Conservation (phyloP, 2,329 filamentous ascomycete genomes). For the Monosporascus ibericus region DNA sequence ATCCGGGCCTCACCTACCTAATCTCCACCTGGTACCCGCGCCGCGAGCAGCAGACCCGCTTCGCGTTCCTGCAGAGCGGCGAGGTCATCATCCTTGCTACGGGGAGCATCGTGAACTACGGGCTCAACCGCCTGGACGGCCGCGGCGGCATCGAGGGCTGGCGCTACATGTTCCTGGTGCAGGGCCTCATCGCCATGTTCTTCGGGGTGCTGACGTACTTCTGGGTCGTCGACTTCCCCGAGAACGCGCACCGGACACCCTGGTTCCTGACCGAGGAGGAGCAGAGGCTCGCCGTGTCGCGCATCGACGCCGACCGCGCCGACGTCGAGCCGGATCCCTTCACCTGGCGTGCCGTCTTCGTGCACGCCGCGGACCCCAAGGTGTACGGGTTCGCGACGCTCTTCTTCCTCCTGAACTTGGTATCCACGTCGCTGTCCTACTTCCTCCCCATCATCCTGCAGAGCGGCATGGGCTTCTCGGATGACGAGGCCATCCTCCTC, state of each 20-base stretch:
- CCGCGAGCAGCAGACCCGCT: constrained; percentile 59
- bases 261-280: constrained; percentile 52
- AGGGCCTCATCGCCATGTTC: constrained; percentile 54
- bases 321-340: constrained; percentile 54
- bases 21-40: constrained; percentile 57
- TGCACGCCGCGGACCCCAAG: constrained; percentile 53
- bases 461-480: constrained; percentile 47
- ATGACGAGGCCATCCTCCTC: constrained; percentile 51
- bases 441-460: constrained; percentile 58
- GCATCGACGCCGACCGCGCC: constrained; percentile 55
- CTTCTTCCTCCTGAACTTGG: constrained; percentile 62
- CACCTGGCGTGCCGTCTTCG: constrained; percentile 45
- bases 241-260: constrained; percentile 50
- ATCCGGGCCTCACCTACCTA: constrained; percentile 45
- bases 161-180: constrained; percentile 65
- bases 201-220: constrained; percentile 58
- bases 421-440: constrained; percentile 59
- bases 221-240: constrained; percentile 68
- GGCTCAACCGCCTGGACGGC: constrained; percentile 58
- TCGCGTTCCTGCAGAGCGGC: constrained; percentile 58
- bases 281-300: constrained; percentile 45
- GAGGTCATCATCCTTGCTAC: constrained; percentile 61
- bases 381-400: constrained; percentile 58
- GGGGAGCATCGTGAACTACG: constrained; percentile 62
- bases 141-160: constrained; percentile 51